Evolutionary conservation across 2,329 filamentous ascomycete species (phyloP), one percentile per base, ranked within the genome.

Genomic region (Apiospora kogelbergensis): DNA sequence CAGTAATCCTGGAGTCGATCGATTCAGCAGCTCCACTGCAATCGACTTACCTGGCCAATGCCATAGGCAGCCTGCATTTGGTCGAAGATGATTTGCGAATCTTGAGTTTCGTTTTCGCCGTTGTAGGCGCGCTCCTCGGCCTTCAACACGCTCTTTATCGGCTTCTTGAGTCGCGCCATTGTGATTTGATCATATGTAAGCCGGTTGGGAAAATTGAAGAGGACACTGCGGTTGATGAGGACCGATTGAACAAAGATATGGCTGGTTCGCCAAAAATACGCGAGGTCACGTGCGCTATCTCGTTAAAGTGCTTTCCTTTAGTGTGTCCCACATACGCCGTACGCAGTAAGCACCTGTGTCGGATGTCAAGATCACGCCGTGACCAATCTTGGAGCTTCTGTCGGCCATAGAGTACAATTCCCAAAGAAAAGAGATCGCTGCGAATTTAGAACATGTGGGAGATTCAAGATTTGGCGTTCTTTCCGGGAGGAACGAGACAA

Each of bases 111-210:
- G 44, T 53, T 48, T 22, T 45, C 65, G 44, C 44, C 65, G 1
- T 30, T 24, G 13, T 66, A 37, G 5, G 65, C 65, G 44, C 30
- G 65, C 44, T 66, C 65, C 22, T 65, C 63, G 6, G 63, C 63
- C 37, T 65, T 65, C 9, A 22, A n/a, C 10, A 44, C n/a, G 41
- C 63, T 65, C 37, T 42, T 65, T 1, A 17, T 24, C 5, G 37
- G 40, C 22, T 41, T 65, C 41, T 33, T 65, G 3, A 6, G 13
- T 11, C 53, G 53, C 11, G 53, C 53, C 53, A 60, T 60, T n/a
- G 17, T 6, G 20, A 4, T n/a, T 11, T 5, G 30, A 11, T 37
- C 10, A n/a, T 26, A 11, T 5, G 17, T n/a, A 9, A 9, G 7
- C 2, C 17, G 53, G 15, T 48, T 17, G 4, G 22, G 15, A 22